These are phyloP conservation scores for Cercis canadensis DNA, from an alignment of 306 rosid species.

Conservation along the genomic window DNA sequence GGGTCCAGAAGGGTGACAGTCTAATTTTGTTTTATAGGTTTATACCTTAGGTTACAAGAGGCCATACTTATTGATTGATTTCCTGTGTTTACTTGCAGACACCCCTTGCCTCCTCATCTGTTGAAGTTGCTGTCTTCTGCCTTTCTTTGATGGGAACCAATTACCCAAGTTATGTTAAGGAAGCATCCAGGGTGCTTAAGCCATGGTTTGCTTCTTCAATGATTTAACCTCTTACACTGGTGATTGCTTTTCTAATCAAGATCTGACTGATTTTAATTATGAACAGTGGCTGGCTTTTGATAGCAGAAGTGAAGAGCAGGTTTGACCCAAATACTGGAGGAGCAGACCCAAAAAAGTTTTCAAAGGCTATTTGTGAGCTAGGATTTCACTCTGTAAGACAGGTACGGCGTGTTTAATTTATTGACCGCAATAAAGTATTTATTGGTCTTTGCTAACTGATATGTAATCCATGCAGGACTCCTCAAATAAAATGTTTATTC, in stretches of 20 bases:
- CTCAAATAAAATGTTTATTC: slow-evolving; percentile 87
- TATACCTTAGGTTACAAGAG: slow-evolving; percentile 5
- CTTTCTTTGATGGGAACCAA: slow-evolving; percentile 96
- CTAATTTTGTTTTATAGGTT: slow-evolving; percentile 1
- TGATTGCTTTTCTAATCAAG: slow-evolving; percentile 10
- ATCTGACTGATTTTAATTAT: slow-evolving; percentile 37
- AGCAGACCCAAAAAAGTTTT: slow-evolving; percentile 79
- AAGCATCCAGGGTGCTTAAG: slow-evolving; percentile 85
- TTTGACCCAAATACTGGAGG: slow-evolving; percentile 87
- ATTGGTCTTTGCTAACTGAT: slow-evolving; percentile 45
- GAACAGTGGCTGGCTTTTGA: slow-evolving; percentile 87
- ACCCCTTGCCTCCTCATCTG: slow-evolving; percentile 66
- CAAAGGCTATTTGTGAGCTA: slow-evolving; percentile 69
- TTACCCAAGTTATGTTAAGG: slow-evolving; percentile 69
- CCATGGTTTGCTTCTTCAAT: slow-evolving; percentile 52
- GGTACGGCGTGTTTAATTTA: slow-evolving; percentile 47
- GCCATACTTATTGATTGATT: slow-evolving; percentile 19
- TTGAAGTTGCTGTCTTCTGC: slow-evolving; percentile 85
- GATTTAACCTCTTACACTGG: not conserved
- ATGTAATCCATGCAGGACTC: slow-evolving; percentile 66
- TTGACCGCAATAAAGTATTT: not conserved
- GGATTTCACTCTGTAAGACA: slow-evolving; percentile 66
- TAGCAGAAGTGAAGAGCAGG: slow-evolving; percentile 96
- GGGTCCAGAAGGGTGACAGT: not conserved
- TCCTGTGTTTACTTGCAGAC: slow-evolving; percentile 56